These are phyloP conservation scores for Auriculariales sp. DNA, from an alignment of 768 basidiomycete species.

Conservation along the genomic window DNA sequence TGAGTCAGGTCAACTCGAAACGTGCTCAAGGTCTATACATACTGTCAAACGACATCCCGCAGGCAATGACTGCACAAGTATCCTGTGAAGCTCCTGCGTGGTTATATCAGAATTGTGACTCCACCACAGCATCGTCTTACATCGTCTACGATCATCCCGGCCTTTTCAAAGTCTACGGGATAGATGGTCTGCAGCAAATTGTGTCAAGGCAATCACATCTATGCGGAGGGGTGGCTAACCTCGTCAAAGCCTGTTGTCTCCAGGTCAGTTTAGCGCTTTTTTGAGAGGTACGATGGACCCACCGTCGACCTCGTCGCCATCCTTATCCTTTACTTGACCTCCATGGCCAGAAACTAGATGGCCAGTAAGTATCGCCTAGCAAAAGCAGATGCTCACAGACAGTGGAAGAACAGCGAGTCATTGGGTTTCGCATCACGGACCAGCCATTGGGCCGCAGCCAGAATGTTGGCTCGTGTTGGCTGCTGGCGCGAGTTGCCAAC, in stretches of 20 bases:
- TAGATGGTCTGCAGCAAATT: constrained; percentile 51
- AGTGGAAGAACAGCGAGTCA: constrained; percentile 86
- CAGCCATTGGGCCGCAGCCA: constrained; percentile 87
- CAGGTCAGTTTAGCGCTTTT: constrained; percentile 45
- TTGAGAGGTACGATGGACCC: too few species aligned
- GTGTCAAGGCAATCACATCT: background rate
- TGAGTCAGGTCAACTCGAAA: background rate
- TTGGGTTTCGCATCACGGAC: constrained; percentile 63
- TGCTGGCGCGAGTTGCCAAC: constrained; percentile 38
- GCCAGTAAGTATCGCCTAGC: too few species aligned
- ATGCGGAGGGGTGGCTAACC: background rate
- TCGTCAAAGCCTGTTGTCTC: background rate
- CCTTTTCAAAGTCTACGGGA: constrained; percentile 58
- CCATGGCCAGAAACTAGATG: constrained; percentile 83
- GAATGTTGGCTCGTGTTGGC: constrained; percentile 74
- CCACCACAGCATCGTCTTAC: constrained; percentile 24
- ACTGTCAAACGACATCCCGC: constrained; percentile 76
- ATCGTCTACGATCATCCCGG: constrained; percentile 81
- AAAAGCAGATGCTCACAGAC: constrained; percentile 32
- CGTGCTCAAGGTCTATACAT: background rate
- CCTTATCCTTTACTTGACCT: constrained; percentile 70
- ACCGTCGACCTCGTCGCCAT: constrained; percentile 79
- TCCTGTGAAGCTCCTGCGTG: constrained; percentile 50
- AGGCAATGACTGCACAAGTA: constrained; percentile 64
- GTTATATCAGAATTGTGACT: constrained; percentile 4